Evolutionary conservation across 257 asterid genomes (phyloP).

Genomic region (Ehretia macrophylla): DNA sequence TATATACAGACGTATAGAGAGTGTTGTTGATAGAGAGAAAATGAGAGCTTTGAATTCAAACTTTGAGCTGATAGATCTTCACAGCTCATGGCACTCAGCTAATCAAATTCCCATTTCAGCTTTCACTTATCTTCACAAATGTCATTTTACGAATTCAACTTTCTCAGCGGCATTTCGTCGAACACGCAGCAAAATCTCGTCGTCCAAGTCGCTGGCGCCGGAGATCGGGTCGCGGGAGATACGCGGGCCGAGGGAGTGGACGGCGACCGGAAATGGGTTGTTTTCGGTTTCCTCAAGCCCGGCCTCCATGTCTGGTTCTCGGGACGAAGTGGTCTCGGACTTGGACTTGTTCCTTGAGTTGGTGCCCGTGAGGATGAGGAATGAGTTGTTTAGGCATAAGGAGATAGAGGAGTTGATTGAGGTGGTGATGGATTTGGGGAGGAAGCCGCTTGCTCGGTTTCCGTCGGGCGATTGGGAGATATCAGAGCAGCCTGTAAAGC

Average conservation of each 20-base stretch:
- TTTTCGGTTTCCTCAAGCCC: conserved; percentile 37
- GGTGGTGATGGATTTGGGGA: conserved; percentile 97
- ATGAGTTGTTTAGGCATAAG: conserved; percentile 55
- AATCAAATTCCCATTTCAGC: conserved; percentile 62
- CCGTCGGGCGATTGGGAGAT: conserved; percentile 90
- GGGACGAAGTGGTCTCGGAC: conserved; percentile 66
- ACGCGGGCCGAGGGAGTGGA: conserved; percentile 64
- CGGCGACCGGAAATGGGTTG: conserved; percentile 43
- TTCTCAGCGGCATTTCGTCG: conserved; percentile 69
- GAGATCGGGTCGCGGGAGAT: conserved; percentile 57
- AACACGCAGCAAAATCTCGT: conserved; percentile 43
- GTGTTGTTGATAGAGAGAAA: conserved; percentile 3
- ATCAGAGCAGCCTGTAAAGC: conserved; percentile 65
- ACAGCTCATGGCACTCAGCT: conserved; percentile 57
- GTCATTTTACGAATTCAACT: conserved; percentile 18
- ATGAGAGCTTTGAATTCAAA: conserved; percentile 77
- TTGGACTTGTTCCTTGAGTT: conserved; percentile 79
- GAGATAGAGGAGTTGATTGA: conserved; percentile 70
- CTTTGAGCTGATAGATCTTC: conserved; percentile 64
- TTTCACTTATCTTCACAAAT: conserved; percentile 36
- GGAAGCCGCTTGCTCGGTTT: conserved; percentile 91
- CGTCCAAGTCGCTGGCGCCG: conserved; percentile 40
- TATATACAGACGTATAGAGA: background rate
- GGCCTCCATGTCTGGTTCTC: conserved; percentile 48
- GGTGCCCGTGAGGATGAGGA: conserved; percentile 77